Conservation (phyloP, 208 protist species). For the Leishmania braziliensis region DNA sequence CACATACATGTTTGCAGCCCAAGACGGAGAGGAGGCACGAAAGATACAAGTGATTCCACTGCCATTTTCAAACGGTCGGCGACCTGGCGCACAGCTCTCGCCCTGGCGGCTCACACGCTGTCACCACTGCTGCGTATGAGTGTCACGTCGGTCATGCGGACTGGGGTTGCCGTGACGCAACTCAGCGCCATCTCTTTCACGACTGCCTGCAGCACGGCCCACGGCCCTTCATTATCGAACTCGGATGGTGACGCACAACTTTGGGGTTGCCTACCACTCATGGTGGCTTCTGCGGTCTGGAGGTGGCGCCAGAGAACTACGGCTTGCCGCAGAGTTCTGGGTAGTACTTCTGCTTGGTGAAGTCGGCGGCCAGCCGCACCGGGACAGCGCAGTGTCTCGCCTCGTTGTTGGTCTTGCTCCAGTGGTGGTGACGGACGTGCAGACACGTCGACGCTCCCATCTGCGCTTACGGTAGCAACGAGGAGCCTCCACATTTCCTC, state of each 20-base stretch:
- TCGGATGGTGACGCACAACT: not conserved
- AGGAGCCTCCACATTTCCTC: conserved; percentile 32
- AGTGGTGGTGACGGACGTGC: not conserved
- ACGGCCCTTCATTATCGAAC: not conserved
- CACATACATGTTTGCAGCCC: not conserved
- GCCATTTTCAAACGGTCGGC: not conserved
- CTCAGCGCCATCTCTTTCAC: conserved; percentile 37
- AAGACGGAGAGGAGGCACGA: not conserved
- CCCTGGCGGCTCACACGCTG: not conserved
- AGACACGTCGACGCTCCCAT: conserved; percentile 8
- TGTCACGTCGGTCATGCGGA: conserved; percentile 31
- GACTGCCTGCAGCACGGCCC: conserved; percentile 16
- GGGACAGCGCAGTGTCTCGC: not conserved
- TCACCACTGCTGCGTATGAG: conserved; percentile 15
- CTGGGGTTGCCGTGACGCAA: conserved; percentile 26
- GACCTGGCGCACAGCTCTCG: not conserved
- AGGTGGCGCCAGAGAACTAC: conserved; percentile 42
- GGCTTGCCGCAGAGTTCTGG: conserved; percentile 38
- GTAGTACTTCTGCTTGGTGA: conserved; percentile 29
- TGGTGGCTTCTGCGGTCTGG: not conserved
- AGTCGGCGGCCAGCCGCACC: conserved; percentile 11
- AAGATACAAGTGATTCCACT: not conserved
- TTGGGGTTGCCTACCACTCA: not conserved
- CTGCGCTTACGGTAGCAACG: conserved; percentile 16
- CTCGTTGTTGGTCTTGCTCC: not conserved